phyloP scores from a whole-genome alignment of 2,329 filamentous ascomycete genomes.

The Fusarium guadeloupense region DNA sequence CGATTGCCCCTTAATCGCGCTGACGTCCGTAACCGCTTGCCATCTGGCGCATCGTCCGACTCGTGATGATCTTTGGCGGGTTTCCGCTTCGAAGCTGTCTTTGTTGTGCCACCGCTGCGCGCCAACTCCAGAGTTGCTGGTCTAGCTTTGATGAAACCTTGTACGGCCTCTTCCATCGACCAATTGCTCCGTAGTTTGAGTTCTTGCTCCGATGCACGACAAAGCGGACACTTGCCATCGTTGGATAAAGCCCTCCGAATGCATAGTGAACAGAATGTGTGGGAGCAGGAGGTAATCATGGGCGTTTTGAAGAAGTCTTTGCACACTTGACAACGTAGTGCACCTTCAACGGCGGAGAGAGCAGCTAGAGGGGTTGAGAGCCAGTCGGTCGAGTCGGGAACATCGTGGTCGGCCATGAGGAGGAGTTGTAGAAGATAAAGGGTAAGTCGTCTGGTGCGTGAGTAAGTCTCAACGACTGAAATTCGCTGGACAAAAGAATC shows the following conservation, averaged over 20 bases:
- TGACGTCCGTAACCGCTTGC: conserved; percentile 64
- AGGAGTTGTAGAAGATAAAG: background rate
- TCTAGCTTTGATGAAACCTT: conserved; percentile 76
- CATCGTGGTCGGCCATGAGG: conserved; percentile 49
- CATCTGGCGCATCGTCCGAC: conserved; percentile 42
- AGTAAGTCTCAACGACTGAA: background rate
- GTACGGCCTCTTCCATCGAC: conserved; percentile 84
- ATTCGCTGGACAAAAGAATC: conserved; percentile 1
- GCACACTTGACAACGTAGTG: conserved; percentile 94
- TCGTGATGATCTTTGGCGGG: conserved; percentile 48
- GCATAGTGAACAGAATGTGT: conserved; percentile 96
- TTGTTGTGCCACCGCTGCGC: conserved; percentile 43
- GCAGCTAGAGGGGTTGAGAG: conserved; percentile 72
- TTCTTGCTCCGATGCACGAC: conserved; percentile 81
- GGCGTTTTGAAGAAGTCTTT: conserved; percentile 97
- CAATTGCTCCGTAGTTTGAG: conserved; percentile 85
- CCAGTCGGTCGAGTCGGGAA: conserved; percentile 89
- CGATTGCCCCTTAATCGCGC: conserved; percentile 57
- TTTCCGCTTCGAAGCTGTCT: conserved; percentile 62
- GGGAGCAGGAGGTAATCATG: conserved; percentile 92
- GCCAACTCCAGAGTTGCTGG: conserved; percentile 72
- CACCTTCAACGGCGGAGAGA: conserved; percentile 78
- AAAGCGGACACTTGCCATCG: conserved; percentile 89
- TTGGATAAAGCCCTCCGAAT: conserved; percentile 85
- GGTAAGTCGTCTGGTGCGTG: background rate